Conservation (phyloP, 2,329 filamentous ascomycete species). For the Ophiostoma angusticollis region DNA sequence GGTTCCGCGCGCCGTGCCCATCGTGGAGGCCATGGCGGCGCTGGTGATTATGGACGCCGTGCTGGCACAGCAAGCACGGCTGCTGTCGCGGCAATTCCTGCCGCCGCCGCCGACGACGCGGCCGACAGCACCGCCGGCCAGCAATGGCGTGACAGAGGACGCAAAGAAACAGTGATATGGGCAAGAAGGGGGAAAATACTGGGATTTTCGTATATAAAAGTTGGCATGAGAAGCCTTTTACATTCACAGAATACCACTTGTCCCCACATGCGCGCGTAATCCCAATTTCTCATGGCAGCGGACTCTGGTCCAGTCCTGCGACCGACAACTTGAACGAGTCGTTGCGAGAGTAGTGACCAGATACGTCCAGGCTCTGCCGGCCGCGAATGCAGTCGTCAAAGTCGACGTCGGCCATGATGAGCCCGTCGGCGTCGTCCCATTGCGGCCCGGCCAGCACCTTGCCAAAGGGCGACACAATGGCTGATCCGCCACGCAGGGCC, state of each 20-base stretch:
- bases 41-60: slow-evolving; percentile 78
- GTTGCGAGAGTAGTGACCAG: slow-evolving; percentile 67
- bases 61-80: slow-evolving; percentile 61
- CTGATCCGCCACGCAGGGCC: slow-evolving; percentile 57
- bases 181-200: too few relatives aligned
- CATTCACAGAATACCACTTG: too few relatives aligned
- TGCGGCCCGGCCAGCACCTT: slow-evolving; percentile 69
- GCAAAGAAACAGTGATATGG: not conserved
- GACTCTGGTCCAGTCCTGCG: slow-evolving; percentile 43
- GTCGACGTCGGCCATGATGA: slow-evolving; percentile 64
- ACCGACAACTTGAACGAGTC: slow-evolving; percentile 51
- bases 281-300: too few relatives aligned
- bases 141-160: slow-evolving; percentile 4
- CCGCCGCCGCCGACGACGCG: slow-evolving; percentile 26
- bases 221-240: too few relatives aligned
- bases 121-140: slow-evolving; percentile 3
- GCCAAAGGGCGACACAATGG: slow-evolving; percentile 67
- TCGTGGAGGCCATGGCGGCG: slow-evolving; percentile 85
- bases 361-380: slow-evolving; percentile 69
- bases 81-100: slow-evolving; percentile 32
- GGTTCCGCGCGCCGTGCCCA: slow-evolving; percentile 74
- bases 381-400: slow-evolving; percentile 80
- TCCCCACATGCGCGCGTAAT: too few relatives aligned
- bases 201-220: too few relatives aligned
- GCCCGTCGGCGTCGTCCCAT: slow-evolving; percentile 62